Base-by-base conservation (phyloP, 352 stramenopile genomes). In the Globisporangium abappressorium region DNA sequence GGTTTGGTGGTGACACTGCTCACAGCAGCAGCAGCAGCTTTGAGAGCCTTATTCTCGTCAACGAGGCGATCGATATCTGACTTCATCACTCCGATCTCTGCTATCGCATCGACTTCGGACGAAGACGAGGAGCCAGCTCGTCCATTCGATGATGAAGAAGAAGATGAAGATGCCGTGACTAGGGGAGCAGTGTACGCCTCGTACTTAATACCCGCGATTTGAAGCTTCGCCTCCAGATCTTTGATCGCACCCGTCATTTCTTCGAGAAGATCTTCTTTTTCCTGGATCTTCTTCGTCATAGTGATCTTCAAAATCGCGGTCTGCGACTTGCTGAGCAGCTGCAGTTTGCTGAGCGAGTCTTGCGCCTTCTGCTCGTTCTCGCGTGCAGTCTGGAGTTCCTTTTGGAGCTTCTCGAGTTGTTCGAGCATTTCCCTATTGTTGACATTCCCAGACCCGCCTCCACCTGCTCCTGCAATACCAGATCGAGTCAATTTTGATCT, bases 321-420 rank as follows among this genome's bases (percentile, higher is more conserved):
- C 66, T 94, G 85, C 26, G 84, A 93, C 60, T 93, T 94, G 74
- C 86, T 95, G 20, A 95, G 57, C 24, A 95, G 76, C 64, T 94
- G 84, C 28, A 95, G 68, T 34, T 95, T 95, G 51, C 70, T 84
- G 14, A 95, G 74, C 20, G 87, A 95, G 36, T 93, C 87, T 51
- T 94, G 85, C 5, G 79, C 82, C 43, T 82, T 89, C 57, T 92
- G 81, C 33, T 95, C 87, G 20, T 79, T 82, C 56, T 90, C 80
- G 5, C 79, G 74, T 2, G 87, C 84, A 33, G 77, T 73, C 33
- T 85, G 66, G 12, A 94, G 65, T 15, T 94, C 80, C 18, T 77
- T 72, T 49, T 87, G 77, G 30, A 91, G 73, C 33, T 89, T 82
- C 34, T 91, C 82, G 30, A 85, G 82, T 18, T 75, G 74, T 33